These are phyloP conservation scores for Kodamaea sagamina DNA, from an alignment of 805 yeast species.

Conservation along the genomic window DNA sequence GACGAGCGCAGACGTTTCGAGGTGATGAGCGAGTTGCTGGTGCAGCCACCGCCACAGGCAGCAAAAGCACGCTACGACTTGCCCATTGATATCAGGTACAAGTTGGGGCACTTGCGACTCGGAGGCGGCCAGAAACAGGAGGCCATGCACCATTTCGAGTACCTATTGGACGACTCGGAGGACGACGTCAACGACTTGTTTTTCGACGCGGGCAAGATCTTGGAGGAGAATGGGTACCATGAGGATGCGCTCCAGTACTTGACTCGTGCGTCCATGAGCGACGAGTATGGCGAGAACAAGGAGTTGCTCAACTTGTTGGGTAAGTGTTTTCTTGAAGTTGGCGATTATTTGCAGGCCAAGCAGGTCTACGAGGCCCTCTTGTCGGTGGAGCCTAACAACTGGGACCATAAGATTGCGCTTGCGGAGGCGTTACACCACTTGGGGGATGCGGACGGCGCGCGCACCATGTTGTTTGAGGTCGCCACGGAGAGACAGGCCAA, in stretches of 20 bases:
- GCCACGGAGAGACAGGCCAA: slow-evolving; percentile 30
- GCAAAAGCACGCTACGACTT: slow-evolving; percentile 41
- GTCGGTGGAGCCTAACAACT: slow-evolving; percentile 57
- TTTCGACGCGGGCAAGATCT: slow-evolving; percentile 71
- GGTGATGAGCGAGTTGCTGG: slow-evolving; percentile 27
- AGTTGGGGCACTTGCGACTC: slow-evolving; percentile 74
- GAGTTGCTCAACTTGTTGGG: slow-evolving; percentile 66
- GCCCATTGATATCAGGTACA: slow-evolving; percentile 86
- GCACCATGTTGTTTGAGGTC: slow-evolving; percentile 55
- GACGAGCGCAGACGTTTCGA: slow-evolving; percentile 69
- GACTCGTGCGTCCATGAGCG: slow-evolving; percentile 54
- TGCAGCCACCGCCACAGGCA: slow-evolving; percentile 10
- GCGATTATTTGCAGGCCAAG: slow-evolving; percentile 66
- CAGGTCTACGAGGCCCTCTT: slow-evolving; percentile 57
- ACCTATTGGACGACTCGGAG: slow-evolving; percentile 56
- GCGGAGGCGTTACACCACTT: slow-evolving; percentile 79
- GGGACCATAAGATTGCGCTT: slow-evolving; percentile 73
- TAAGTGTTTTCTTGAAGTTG: slow-evolving; percentile 73
- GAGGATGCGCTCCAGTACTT: slow-evolving; percentile 77
- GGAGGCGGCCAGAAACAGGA: slow-evolving; percentile 64
- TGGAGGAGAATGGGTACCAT: slow-evolving; percentile 67
- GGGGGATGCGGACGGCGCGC: slow-evolving; percentile 61
- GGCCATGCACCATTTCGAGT: slow-evolving; percentile 69
- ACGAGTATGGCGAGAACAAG: slow-evolving; percentile 47
- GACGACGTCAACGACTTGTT: slow-evolving; percentile 71